Evolutionary conservation across 345 rosid genomes (phyloP), one percentile per base, ranked within the genome.

Genomic region (Clarkia xantiana): DNA sequence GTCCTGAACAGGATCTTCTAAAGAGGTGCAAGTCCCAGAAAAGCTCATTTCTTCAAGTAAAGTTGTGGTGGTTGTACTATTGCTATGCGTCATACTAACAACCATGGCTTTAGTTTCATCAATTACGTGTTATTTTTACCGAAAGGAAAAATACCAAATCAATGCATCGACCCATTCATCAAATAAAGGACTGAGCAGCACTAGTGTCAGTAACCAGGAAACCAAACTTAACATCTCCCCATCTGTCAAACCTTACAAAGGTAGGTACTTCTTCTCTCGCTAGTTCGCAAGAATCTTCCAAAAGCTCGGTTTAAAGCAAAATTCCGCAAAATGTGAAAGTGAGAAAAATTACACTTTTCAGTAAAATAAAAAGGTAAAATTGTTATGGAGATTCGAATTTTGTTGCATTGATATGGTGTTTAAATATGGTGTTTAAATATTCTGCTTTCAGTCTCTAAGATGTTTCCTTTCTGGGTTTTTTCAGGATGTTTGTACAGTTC

Each of bases 161-260:
- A 79, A 55, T 56, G 56, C 59, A 10, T 72, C 89, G 42, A 50
- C 63, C 18, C 75, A 76, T 55, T 75, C 76, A 15, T 72, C 87
- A 3, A 96, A 83, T 62, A 80, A 66, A 63, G 89, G 76, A 57
- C 64, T 78, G 3, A 81, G 98, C 57, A 83, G 67, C 84, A 72
- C 71, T 18, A 91, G 98, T 71, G 74, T 77, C 57, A 63, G 86
- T 41, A 78, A 81, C 78, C 68, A 65, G 16, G 81, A 71, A 67
- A 55, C 67, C 18, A 67, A 58, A 52, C 54, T 46, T 58, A 64
- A 62, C 47, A 59, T 72, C 20, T 59, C 69, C 56, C 65, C 76
- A 19, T 73, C 70, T 14, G 44, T 64, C 46, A 52, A 59, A 47
- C 60, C 72, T 41, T 34, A 67, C 25, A 51, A 71, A 49, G 86